Evolutionary conservation across 2,329 filamentous ascomycete genomes (phyloP), one percentile per base, ranked within the genome.

Genomic region (Epichloe glyceriae): DNA sequence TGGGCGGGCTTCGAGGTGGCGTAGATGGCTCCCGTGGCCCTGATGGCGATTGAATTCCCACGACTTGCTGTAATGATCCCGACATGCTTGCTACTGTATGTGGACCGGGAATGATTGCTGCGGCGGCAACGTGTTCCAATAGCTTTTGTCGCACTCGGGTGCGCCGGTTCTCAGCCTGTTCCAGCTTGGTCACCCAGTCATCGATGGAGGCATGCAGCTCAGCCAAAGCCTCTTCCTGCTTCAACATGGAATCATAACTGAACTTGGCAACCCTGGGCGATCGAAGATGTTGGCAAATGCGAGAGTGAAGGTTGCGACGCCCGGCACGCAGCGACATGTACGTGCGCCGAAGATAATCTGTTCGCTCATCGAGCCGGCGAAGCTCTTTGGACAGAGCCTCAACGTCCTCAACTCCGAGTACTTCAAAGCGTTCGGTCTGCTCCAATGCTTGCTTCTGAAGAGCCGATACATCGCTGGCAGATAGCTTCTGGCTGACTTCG

Each of bases 131-230:
- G 61, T 91, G 86, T 66, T 91, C 86, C 3, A 91, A 75, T 12
- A 91, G 72, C 72, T 89, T 91, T 63, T 90, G 85, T 38, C 85
- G 78, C 43, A 91, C 80, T 6, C 84, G 76, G 15, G 81, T 83
- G 40, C 86, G 80, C 60, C 86, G 75, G 62, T 89, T 88, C 65
- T 91, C 86, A 10, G 85, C 84, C 55, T 84, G 78, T 61, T 90
- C 86, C n/a, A 90, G 76, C 68, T 90, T 90, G 58, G 70, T 73
- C 46, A 86, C 80, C 83, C 86, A 90, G 62, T 88, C 85, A 59
- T 90, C 86, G 55, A 91, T 90, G 3, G 83, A 86, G 15, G 75
- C 70, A 61, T 91, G 86, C 6, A 91, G 76, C 63, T 89, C 86
- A 1, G 82, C 79, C 11, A 91, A 73, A 1, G 85, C 84, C 65